phyloP scores from a whole-genome alignment of 1,139 yeast species.

The Zygosaccharomyces pseudobailii region DNA sequence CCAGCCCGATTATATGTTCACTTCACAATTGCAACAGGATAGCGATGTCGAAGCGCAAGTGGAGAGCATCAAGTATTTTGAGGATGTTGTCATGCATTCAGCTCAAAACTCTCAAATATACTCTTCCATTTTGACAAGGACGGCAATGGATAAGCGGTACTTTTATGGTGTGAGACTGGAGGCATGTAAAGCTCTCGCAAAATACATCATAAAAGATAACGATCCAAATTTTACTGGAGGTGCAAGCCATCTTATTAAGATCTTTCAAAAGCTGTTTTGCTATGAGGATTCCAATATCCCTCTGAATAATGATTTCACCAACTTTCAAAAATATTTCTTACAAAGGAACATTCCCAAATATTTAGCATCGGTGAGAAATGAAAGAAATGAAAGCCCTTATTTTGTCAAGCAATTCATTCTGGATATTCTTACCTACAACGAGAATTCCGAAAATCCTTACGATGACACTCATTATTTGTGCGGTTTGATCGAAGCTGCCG shows the following conservation, averaged over 20 bases:
- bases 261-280: conserved; percentile 68
- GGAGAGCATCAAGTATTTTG: conserved; percentile 75
- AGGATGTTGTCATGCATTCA: conserved; percentile 38
- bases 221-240: conserved; percentile 60
- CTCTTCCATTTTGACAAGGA: conserved; percentile 74
- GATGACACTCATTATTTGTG: conserved; percentile 69
- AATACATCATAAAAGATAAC: conserved; percentile 53
- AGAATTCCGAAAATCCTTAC: conserved; percentile 73
- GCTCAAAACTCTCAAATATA: conserved; percentile 56
- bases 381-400: conserved; percentile 61
- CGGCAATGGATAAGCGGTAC: conserved; percentile 78
- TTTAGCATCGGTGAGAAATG: conserved; percentile 56
- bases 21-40: conserved; percentile 89
- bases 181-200: conserved; percentile 77
- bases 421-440: conserved; percentile 76
- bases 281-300: conserved; percentile 66
- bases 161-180: conserved; percentile 85
- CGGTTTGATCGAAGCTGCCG: conserved; percentile 53
- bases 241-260: conserved; percentile 61
- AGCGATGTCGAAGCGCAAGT: conserved; percentile 94
- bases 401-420: conserved; percentile 60
- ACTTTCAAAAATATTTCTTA: conserved; percentile 60
- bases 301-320: conserved; percentile 70
- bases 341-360: conserved; percentile 65
- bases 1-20: conserved; percentile 94